Percentiles rank a stretch among this genome's conserved stretches.
phyloP scores from a whole-genome alignment of 768 basidiomycete genomes.

The Lactifluus piperatus region DNA sequence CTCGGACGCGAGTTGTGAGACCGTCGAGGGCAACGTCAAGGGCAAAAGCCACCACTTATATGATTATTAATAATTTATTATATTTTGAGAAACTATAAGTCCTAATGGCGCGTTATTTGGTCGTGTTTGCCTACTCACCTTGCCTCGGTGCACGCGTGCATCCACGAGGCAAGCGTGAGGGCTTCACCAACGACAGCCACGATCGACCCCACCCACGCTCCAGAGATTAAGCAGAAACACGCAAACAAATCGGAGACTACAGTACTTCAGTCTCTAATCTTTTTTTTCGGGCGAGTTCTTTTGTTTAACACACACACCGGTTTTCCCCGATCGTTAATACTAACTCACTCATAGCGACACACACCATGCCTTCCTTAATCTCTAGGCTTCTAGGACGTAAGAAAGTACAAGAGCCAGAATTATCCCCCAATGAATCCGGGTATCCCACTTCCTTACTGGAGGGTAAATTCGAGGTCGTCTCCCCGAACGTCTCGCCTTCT shows the following conservation, averaged over 20 bases:
- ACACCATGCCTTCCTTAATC: conserved; percentile 53
- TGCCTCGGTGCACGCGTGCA: neutral
- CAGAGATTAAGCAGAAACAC: neutral
- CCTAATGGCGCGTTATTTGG: conserved; percentile 14
- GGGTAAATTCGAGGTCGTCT: conserved; percentile 67
- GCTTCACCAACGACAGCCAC: neutral
- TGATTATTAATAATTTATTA: too few species aligned
- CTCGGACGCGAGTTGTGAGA: too few species aligned
- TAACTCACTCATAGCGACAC: conserved; percentile 8
- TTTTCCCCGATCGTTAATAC: neutral
- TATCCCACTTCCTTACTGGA: conserved; percentile 48
- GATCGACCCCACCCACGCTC: neutral
- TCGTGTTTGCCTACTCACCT: neutral
- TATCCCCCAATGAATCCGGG: conserved; percentile 30
- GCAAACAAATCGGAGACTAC: neutral
- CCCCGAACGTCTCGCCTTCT: conserved; percentile 36
- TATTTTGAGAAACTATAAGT: too few species aligned
- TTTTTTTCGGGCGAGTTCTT: neutral
- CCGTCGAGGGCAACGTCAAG: too few species aligned
- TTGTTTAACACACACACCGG: neutral
- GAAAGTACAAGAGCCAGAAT: conserved; percentile 46
- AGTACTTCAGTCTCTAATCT: neutral
- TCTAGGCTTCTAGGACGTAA: conserved; percentile 73
- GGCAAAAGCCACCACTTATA: too few species aligned
- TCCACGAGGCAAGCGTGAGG: neutral